Evolutionary conservation across 495 filamentous ascomycete species (phyloP), one percentile per base, ranked within the genome.

Genomic region (Tetracladium marchalianum): DNA sequence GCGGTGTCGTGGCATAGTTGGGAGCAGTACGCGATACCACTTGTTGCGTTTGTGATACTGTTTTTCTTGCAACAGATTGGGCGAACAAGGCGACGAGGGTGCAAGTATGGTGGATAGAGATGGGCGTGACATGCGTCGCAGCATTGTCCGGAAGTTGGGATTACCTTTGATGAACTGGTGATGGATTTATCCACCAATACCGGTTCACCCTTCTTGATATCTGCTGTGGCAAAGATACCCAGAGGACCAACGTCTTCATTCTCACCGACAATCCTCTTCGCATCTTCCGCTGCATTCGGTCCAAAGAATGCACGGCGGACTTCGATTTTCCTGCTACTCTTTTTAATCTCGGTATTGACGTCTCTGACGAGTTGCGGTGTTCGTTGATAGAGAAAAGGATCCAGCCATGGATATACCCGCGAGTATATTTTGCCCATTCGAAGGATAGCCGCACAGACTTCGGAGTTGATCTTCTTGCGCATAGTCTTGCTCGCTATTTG

Each of bases 101-200:
- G 22, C 1, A 49, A 8, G 19, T 42, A 52, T 1, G 54, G 51
- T 15, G 43, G 19, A 11, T 15, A 3, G 10, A 57, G 41, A 11
- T 31, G 34, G 12, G 39, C 46, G 24, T 53, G 39, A 33, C 54
- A 57, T 7, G 50, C 47, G 13, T 57, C 54, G 24, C 54, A 57
- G 37, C 44, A 22, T 4, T 31, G 0, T 6, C 44, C 18, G 3
- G 38, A 35, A 12, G 12, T 46, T 2, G 51, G 16, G 10, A 47
- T 32, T 2, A 49, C 35, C 31, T 48, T 31, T 1, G 50, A 50
- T 9, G 51, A 40, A 8, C 43, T 31, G 0, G 43, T 34, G 24
- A 53, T n/a, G 18, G 36, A 32, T 35, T 39, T 32, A 32, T 57
- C 54, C 5, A 49, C 41, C 46, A 57, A 32, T 11, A 57, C 35